Base-by-base conservation (phyloP, 129 eudicot species). In the Saposhnikovia divaricata region DNA sequence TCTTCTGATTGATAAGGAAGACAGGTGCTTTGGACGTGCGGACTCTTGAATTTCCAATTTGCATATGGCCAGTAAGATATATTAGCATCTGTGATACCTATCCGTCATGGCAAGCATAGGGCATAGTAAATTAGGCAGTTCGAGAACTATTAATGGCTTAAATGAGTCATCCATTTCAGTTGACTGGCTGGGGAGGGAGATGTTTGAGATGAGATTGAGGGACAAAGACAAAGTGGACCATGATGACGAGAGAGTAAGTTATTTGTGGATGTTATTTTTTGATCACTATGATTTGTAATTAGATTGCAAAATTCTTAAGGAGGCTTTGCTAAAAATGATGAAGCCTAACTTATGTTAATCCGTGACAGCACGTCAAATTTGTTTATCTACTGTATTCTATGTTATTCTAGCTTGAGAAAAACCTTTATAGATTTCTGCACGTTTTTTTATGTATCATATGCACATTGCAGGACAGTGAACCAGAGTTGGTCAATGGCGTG, bases 101-200 rank as follows among this genome's bases (percentile, higher is more conserved):
- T 66, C 23, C 31, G 42, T 66, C 51, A 93, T 94, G 98, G 97
- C 92, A 21, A 88, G 94, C 81, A 69, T 87, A 77, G 94, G 97
- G 66, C 96, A 90, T 85, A 96, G 91, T 39, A 97, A 93, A 72
- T 92, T 88, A 38, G 96, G 98, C 48, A 89, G 96, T 89, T 92
- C 98, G 50, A 92, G 91, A 82, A 83, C 89, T 59, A 83, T 82
- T 69, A 92, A 90, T 82, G 97, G 92, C 28, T 87, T 82, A 72
- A 91, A 87, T 65, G 91, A 88, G 70, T 88, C 98, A 16, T 89
- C 97, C 27, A 88, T 87, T 83, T 89, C 96, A 76, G 90, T 95
- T 86, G 98, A 95, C 82, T 89, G 98, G 89, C 83, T 95, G 82
- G 96, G 97, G 15, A 92, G 89, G 77, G 94, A 92, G 85, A 90